Conservation (phyloP, 1,139 yeast species). For the Sugiyamaella sp. region DNA sequence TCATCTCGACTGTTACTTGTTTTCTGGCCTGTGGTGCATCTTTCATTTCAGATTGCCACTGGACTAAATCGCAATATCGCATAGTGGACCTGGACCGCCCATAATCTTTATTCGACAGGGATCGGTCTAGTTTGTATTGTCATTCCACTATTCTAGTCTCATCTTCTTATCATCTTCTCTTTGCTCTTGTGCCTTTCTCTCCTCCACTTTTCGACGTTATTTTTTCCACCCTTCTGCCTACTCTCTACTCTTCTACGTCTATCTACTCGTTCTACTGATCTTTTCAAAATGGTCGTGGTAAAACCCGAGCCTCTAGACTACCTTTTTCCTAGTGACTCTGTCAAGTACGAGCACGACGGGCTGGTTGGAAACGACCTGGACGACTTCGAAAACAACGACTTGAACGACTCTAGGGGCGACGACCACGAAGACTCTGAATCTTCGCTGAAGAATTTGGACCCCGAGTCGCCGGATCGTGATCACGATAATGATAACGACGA, state of each 20-base stretch:
- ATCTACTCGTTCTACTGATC: not conserved
- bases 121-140: not conserved
- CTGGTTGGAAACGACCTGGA: slow-evolving; percentile 1
- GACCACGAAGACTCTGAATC: not conserved
- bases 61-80: too few species aligned
- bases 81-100: too few species aligned
- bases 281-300: slow-evolving; percentile 5
- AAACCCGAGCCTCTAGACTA: not conserved
- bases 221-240: not conserved
- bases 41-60: too few species aligned
- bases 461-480: not conserved
- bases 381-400: slow-evolving; percentile 2
- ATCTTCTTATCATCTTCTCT: not conserved
- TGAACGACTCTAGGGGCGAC: not conserved
- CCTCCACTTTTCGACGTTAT: not conserved
- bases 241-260: not conserved
- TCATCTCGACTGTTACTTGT: too few species aligned
- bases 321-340: not conserved
- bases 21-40: too few species aligned
- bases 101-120: too few species aligned
- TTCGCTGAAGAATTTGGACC: not conserved
- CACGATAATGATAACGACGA: not conserved
- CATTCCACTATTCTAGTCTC: not conserved
- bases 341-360: slow-evolving; percentile 13
- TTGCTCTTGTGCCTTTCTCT: not conserved